Conservation (phyloP, 2,329 filamentous ascomycete species). For the Rosellinia necatrix region DNA sequence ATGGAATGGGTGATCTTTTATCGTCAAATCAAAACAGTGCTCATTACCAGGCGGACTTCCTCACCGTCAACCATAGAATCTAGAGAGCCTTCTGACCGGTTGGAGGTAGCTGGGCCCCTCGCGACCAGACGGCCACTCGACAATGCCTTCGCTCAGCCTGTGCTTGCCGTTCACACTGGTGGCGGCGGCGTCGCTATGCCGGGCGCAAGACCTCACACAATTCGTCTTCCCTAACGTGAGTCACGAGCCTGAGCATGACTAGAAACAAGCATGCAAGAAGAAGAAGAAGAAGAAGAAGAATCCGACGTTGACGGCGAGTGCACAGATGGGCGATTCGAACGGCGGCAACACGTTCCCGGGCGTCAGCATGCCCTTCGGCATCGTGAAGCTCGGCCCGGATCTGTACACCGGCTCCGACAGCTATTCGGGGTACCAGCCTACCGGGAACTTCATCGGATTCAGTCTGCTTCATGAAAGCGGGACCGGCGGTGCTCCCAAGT, state of each 20-base stretch:
- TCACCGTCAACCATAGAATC: too few relatives aligned
- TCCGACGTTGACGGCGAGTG: not conserved
- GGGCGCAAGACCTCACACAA: conserved; percentile 18
- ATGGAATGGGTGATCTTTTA: not conserved
- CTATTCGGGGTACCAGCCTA: conserved; percentile 57
- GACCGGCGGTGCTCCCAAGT: conserved; percentile 72
- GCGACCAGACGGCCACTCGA: not conserved
- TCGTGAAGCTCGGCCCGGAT: conserved; percentile 57
- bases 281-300: not conserved
- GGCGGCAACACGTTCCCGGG: conserved; percentile 58
- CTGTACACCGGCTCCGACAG: conserved; percentile 53
- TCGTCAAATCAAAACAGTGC: not conserved
- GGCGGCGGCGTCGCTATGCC: conserved; percentile 1
- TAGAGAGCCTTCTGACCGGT: not conserved
- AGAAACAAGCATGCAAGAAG: not conserved
- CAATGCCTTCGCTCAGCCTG: conserved; percentile 6
- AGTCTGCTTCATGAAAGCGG: conserved; percentile 69
- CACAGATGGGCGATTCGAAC: conserved; percentile 50
- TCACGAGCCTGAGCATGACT: not conserved
- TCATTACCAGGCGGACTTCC: conserved; percentile 3
- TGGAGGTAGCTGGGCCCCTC: too few relatives aligned
- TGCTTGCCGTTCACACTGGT: not conserved
- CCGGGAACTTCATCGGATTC: conserved; percentile 62
- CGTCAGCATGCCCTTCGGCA: conserved; percentile 52
- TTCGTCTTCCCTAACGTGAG: conserved; percentile 25